phyloP scores from a whole-genome alignment of 2,329 filamentous ascomycete species.

The Fusarium solani-melongenae region DNA sequence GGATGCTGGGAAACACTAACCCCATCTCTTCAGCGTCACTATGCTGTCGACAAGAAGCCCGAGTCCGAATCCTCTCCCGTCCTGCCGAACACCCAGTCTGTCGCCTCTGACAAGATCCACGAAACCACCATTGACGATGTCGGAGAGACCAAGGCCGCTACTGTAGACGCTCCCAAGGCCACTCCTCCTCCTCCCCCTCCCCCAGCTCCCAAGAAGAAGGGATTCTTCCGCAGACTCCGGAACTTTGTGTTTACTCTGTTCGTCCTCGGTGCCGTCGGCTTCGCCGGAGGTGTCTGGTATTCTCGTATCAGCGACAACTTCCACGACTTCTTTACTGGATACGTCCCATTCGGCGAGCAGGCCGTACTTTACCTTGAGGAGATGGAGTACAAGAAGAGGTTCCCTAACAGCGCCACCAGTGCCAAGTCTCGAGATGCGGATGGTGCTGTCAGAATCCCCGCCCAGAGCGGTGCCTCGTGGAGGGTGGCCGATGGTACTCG shows the following conservation, averaged over 20 bases:
- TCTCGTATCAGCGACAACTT: conserved; percentile 96
- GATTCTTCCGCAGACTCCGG: conserved; percentile 77
- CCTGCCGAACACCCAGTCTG: conserved; percentile 65
- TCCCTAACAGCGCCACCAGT: conserved; percentile 65
- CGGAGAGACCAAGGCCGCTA: conserved; percentile 51
- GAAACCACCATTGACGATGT: conserved; percentile 52
- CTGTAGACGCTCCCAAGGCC: conserved; percentile 53
- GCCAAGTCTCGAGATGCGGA: conserved; percentile 66
- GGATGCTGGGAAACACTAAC: conserved; percentile 47
- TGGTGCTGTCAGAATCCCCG: conserved; percentile 82
- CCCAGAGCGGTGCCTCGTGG: conserved; percentile 87
- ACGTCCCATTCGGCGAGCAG: conserved; percentile 93
- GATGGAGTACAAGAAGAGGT: conserved; percentile 89
- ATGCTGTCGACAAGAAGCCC: conserved; percentile 65
- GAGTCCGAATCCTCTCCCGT: conserved; percentile 60
- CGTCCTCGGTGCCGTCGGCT: conserved; percentile 80
- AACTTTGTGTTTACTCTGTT: conserved; percentile 82
- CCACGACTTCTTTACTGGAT: conserved; percentile 99
- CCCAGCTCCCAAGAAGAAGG: conserved; percentile 61
- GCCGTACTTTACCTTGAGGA: conserved; percentile 96
- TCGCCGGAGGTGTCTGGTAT: conserved; percentile 90
- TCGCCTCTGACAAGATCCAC: conserved; percentile 59
- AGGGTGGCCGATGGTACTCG: conserved; percentile 74
- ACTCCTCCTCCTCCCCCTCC: conserved; percentile 44
- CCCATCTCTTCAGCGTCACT: conserved; percentile 61